Base-by-base conservation (phyloP, 2,329 filamentous ascomycete species). In the Fonsecaea monophora region DNA sequence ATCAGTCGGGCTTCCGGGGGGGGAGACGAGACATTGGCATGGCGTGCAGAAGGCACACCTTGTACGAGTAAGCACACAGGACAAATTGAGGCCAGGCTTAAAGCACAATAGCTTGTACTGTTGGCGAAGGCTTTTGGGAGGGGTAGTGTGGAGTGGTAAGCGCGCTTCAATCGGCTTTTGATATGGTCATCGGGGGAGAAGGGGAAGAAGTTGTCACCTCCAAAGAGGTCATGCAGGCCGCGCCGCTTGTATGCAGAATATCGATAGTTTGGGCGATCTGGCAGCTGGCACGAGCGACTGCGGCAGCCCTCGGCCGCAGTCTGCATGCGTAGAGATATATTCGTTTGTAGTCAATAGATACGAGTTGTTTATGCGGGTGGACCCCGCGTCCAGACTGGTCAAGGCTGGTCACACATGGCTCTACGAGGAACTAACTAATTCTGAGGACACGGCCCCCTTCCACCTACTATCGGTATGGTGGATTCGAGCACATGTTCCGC, bases 141-240 rank as follows among this genome's bases (percentile, higher is more conserved):
- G 38, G 8, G 38, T 40, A 4, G 38, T 40, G 38, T 42, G n/a
- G 38, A 5, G 42, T 48, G 25, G 42, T 48, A 48, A 21, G 42
- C 42, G 42, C 42, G 42, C 42, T 48, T 48, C 42, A 48, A 21
- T 21, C 42, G 42, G n/a, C n/a, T 48, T 21, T 21, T 48, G 42
- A 48, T 48, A 21, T 21, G 42, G 38, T 15, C 42, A 21, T 48
- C n/a, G 42, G n/a, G 37, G 37, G 8, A 38, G 42, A 21, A 18
- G 42, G n/a, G 7, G 42, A 18, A 38, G 9, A 38, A 9, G 37
- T 25, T 25, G 25, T 25, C 37, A 10, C 9, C 37, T 38, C 13
- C 37, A 38, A 38, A 25, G 25, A 25, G 25, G 25, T 25, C 25
- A 25, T 25, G 25, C 25, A 25, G 25, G 25, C 25, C 25, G 25